Evolutionary conservation across 129 eudicot species (phyloP).

Genomic region (Helichrysum umbraculigerum): DNA sequence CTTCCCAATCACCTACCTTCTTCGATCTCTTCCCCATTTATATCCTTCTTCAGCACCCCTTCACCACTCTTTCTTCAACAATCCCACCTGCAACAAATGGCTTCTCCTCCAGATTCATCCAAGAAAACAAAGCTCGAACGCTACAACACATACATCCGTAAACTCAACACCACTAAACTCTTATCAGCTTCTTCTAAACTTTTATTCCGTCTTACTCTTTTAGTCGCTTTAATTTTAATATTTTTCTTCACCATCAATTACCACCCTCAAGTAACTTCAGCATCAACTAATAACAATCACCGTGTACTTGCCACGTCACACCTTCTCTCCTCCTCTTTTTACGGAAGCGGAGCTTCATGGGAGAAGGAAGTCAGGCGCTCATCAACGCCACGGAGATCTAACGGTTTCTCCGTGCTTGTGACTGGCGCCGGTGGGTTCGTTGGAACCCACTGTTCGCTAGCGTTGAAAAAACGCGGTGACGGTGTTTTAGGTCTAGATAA

Average conservation of each 20-base stretch:
- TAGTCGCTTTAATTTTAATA: conserved; percentile 54
- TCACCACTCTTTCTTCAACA: too few relatives aligned
- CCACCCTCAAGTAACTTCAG: conserved; percentile 40
- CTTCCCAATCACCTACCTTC: not conserved
- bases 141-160: conserved; percentile 74
- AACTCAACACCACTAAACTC: conserved; percentile 71
- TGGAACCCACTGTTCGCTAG: conserved; percentile 61
- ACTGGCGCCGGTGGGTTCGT: conserved; percentile 86
- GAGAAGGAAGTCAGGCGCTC: conserved; percentile 66
- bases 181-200: conserved; percentile 76
- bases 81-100: conserved; percentile 40
- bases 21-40: not conserved
- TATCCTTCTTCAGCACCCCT: not conserved
- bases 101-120: conserved; percentile 54
- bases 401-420: conserved; percentile 61
- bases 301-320: conserved; percentile 44
- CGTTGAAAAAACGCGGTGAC: conserved; percentile 67
- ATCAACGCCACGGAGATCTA: conserved; percentile 49
- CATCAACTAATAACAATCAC: conserved; percentile 23
- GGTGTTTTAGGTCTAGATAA: conserved; percentile 77
- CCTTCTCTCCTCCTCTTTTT: conserved; percentile 62
- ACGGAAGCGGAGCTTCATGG: conserved; percentile 64
- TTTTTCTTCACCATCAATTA: conserved; percentile 78
- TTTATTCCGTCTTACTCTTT: conserved; percentile 71
- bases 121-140: conserved; percentile 77